Conservation (phyloP, 192 early-diverging fungal species). For the Diversispora eburnea region DNA sequence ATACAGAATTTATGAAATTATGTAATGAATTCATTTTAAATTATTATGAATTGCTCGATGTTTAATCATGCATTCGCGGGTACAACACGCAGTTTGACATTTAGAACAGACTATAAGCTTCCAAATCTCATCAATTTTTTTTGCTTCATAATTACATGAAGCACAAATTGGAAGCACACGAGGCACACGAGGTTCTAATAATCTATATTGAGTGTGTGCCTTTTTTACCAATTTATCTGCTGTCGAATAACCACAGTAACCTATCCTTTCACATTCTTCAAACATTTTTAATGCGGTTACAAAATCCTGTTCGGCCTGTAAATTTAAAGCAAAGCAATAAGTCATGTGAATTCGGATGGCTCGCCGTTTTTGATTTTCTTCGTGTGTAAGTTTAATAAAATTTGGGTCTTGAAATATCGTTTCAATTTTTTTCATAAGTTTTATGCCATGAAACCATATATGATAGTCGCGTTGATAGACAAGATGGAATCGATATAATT, state of each 20-base stretch:
- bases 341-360: neutral
- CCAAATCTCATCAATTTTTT: constrained; percentile 12
- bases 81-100: constrained; percentile 20
- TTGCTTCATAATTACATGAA: neutral
- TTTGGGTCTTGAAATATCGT: neutral
- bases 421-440: constrained; percentile 8
- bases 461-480: neutral
- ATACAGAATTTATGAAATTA: too few relatives aligned
- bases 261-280: neutral
- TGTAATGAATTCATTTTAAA: neutral
- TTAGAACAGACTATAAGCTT: constrained; percentile 17
- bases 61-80: constrained; percentile 1
- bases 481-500: constrained; percentile 7
- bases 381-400: neutral
- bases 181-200: constrained; percentile 10
- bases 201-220: neutral
- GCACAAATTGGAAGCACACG: neutral
- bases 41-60: neutral
- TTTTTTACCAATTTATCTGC: constrained; percentile 21
- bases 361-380: neutral
- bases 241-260: neutral
- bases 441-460: constrained; percentile 11
- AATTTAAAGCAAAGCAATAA: constrained; percentile 1
- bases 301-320: neutral
- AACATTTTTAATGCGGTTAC: neutral